phyloP scores from a whole-genome alignment of 2,329 filamentous ascomycete species.

The Phialophora tarda region DNA sequence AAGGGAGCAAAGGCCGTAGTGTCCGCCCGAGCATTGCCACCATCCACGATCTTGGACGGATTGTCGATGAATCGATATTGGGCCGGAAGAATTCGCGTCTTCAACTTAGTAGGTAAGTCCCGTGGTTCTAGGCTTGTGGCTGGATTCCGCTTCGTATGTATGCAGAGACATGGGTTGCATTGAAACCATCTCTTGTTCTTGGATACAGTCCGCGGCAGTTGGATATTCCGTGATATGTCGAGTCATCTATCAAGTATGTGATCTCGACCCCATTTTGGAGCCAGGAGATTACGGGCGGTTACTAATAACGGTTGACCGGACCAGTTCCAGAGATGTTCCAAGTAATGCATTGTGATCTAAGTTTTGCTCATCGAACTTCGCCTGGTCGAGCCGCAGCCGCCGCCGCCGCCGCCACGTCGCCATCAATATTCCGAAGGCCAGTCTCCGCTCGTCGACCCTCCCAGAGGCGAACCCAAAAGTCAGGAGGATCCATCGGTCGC shows the following conservation, averaged over 20 bases:
- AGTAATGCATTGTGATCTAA: background rate
- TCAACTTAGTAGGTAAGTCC: background rate
- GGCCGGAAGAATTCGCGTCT: background rate
- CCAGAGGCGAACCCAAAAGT: slow-evolving; percentile 88
- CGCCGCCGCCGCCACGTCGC: slow-evolving; percentile 65
- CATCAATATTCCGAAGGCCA: slow-evolving; percentile 61
- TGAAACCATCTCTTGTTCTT: background rate
- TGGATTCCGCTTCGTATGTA: background rate
- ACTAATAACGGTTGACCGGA: background rate
- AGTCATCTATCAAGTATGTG: background rate
- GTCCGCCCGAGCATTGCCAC: too few species aligned
- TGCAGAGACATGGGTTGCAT: background rate
- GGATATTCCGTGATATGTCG: background rate
- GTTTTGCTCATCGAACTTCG: slow-evolving; percentile 31
- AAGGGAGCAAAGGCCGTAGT: background rate
- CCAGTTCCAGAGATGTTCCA: background rate
- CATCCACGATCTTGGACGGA: background rate
- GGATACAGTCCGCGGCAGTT: background rate
- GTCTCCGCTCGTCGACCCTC: slow-evolving; percentile 58
- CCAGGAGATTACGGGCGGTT: background rate
- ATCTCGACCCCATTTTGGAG: background rate
- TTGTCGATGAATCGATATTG: background rate
- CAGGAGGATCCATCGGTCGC: slow-evolving; percentile 83
- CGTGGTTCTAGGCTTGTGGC: background rate
- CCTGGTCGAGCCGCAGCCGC: slow-evolving; percentile 54